Base-by-base conservation (phyloP, 169 alveolate genomes). In the Eimeria praecox region DNA sequence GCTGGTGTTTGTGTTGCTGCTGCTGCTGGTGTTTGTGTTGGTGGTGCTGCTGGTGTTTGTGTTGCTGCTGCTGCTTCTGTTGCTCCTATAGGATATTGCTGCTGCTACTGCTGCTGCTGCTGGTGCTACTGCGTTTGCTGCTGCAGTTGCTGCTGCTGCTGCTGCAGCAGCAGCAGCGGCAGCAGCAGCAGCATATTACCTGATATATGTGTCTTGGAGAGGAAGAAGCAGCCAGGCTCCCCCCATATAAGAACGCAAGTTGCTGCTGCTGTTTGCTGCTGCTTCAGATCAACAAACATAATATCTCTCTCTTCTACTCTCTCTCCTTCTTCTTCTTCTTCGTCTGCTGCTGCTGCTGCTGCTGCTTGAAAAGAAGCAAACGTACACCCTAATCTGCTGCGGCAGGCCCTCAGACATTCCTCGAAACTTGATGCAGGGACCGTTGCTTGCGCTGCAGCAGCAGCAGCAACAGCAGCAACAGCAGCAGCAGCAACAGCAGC, bases 221-320 rank as follows among this genome's bases (percentile, higher is more conserved):
- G 44, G 33, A 75, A 75, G 54, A 75, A 75, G 33, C 86, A 75
- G 86, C 86, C 86, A 10, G 86, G 86, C 56, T 75, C 86, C 38
- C 86, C 86, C 16, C 8, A 75, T 5, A 75, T 38, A n/a, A 75
- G 86, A 33, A 75, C 30, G 54, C 86, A 75, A n/a, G n/a, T n/a
- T n/a, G n/a, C n/a, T n/a, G n/a, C n/a, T n/a, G n/a, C n/a, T n/a
- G n/a, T n/a, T n/a, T n/a, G n/a, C n/a, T n/a, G n/a, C n/a, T n/a
- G n/a, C n/a, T n/a, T n/a, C n/a, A n/a, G n/a, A n/a, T n/a, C n/a
- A n/a, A n/a, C n/a, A n/a, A n/a, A n/a, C n/a, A n/a, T n/a, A n/a
- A n/a, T n/a, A n/a, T n/a, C n/a, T n/a, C n/a, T n/a, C n/a, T n/a
- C n/a, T n/a, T n/a, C n/a, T n/a, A n/a, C n/a, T n/a, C n/a, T n/a